A percentile compares a stretch with the other conserved stretches of the same genome.
Evolutionary conservation across 306 rosid genomes (phyloP).

Genomic region (Malus sieversii): DNA sequence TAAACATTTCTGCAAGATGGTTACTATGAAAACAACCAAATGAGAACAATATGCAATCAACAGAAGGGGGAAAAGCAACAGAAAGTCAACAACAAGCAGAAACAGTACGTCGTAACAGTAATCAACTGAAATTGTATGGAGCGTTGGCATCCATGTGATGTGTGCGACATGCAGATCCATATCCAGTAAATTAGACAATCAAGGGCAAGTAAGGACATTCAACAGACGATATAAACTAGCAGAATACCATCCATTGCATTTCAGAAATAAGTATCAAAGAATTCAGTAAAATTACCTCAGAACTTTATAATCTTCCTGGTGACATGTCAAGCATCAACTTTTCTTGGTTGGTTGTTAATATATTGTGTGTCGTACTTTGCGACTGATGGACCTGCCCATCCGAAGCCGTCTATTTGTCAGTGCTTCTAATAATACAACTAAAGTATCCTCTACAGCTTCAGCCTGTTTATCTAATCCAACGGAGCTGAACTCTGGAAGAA

Average conservation of each 20-base stretch:
- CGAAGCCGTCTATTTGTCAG: constrained; percentile 73
- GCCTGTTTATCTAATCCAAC: constrained; percentile 51
- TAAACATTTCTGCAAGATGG: too few species aligned
- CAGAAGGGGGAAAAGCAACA: too few species aligned
- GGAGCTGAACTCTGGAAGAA: constrained; percentile 47
- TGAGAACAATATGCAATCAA: too few species aligned
- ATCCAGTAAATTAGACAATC: neutral
- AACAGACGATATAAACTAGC: neutral
- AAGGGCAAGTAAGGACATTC: neutral
- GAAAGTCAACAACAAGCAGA: too few species aligned
- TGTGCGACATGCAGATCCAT: neutral
- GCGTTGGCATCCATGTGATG: neutral
- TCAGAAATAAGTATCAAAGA: neutral
- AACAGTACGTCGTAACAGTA: too few species aligned
- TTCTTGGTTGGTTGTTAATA: constrained; percentile 20
- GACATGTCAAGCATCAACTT: neutral
- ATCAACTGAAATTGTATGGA: too few species aligned
- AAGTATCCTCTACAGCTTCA: constrained; percentile 59
- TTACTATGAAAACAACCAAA: too few species aligned
- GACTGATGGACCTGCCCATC: constrained; percentile 90
- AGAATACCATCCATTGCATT: neutral
- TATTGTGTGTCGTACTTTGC: constrained; percentile 57
- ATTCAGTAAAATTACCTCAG: constrained; percentile 12
- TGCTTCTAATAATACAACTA: constrained; percentile 57
- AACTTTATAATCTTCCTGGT: neutral